A percentile compares a stretch with the other conserved stretches of the same genome.
These are phyloP conservation scores for Colletotrichum limetticola DNA, from an alignment of 2,329 filamentous ascomycete genomes.

Conservation along the genomic window DNA sequence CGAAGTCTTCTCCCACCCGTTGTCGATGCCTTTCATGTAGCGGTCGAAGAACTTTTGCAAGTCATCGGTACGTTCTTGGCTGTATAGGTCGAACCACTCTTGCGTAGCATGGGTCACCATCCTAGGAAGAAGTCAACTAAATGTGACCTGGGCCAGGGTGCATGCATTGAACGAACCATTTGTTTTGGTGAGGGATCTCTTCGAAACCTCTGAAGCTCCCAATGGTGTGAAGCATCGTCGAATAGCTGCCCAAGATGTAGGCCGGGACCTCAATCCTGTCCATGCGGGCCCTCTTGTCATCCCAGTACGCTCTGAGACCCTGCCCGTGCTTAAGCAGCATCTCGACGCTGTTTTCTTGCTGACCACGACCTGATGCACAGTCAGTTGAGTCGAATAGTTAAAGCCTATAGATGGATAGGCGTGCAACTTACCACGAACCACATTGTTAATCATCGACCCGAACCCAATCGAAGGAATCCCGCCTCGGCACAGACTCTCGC, in stretches of 20 bases:
- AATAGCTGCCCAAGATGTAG: slow-evolving; percentile 8
- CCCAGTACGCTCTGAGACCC: not conserved
- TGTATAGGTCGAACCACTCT: slow-evolving; percentile 45
- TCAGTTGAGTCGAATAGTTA: not conserved
- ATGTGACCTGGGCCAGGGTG: not conserved
- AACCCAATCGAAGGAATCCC: not conserved
- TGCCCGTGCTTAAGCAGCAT: not conserved
- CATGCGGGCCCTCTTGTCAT: slow-evolving; percentile 17
- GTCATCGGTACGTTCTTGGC: slow-evolving; percentile 35
- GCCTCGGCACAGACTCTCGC: not conserved
- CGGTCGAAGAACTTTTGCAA: slow-evolving; percentile 37
- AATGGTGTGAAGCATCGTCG: slow-evolving; percentile 7
- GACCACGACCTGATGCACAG: not conserved
- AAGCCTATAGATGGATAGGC: not conserved
- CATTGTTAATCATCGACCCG: not conserved
- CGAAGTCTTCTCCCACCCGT: slow-evolving; percentile 37
- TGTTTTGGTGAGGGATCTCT: slow-evolving; percentile 19
- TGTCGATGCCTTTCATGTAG: slow-evolving; percentile 24
- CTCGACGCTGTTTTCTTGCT: not conserved
- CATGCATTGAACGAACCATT: not conserved
- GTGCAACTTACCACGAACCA: not conserved
- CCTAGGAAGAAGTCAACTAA: not conserved
- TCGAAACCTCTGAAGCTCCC: slow-evolving; percentile 19
- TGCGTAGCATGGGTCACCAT: slow-evolving; percentile 37
- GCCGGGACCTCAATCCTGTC: slow-evolving; percentile 8